phyloP scores from a whole-genome alignment of 1,284 basidiomycete species.

The Boletus smithii region DNA sequence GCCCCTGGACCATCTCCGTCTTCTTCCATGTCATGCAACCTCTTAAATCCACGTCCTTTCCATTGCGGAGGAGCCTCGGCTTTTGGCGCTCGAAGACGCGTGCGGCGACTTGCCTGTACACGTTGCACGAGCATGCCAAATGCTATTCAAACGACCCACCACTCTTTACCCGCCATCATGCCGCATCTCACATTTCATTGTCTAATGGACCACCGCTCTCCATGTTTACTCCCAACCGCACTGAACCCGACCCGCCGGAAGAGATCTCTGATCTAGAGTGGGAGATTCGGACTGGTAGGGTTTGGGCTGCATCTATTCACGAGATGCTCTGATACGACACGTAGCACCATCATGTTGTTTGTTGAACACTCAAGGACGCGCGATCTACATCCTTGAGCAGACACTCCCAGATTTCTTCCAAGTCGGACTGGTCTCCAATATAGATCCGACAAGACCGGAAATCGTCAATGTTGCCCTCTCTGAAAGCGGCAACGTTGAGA shows the following conservation, averaged over 20 bases:
- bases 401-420: slow-evolving; percentile 73
- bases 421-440: slow-evolving; percentile 56
- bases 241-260: slow-evolving; percentile 5
- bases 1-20: background rate
- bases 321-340: slow-evolving; percentile 34
- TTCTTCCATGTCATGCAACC: slow-evolving; percentile 15
- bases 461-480: slow-evolving; percentile 18
- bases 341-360: slow-evolving; percentile 1
- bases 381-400: slow-evolving; percentile 61
- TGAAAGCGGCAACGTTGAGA: slow-evolving; percentile 35
- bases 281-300: slow-evolving; percentile 63
- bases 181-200: background rate
- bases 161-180: slow-evolving; percentile 3
- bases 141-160: slow-evolving; percentile 4
- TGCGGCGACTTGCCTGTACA: no score
- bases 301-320: slow-evolving; percentile 1
- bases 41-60: background rate
- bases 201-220: slow-evolving; percentile 28
- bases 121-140: no score
- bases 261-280: slow-evolving; percentile 49
- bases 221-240: slow-evolving; percentile 30
- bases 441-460: slow-evolving; percentile 40
- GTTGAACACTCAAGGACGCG: slow-evolving; percentile 49
- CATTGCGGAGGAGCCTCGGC: background rate
- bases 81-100: background rate